Conservation (phyloP, 129 eudicot genomes). For the Mikania micrantha region DNA sequence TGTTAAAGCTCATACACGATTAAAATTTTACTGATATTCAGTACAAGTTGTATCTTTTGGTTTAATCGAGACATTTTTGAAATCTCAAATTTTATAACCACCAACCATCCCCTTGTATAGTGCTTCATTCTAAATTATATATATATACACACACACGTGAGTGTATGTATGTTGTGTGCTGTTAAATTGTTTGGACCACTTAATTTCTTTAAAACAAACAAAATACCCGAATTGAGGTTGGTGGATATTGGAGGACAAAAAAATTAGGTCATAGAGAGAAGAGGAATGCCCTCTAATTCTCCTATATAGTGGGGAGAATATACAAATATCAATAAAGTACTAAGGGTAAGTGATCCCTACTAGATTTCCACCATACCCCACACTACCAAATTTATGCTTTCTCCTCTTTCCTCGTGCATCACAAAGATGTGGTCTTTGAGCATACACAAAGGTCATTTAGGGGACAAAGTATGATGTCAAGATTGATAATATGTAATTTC, state of each 20-base stretch:
- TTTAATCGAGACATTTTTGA: too few species aligned
- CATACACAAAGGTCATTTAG: conserved; percentile 30
- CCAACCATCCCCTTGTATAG: too few species aligned
- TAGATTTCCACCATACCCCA: conserved; percentile 32
- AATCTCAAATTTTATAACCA: too few species aligned
- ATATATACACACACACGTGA: background rate
- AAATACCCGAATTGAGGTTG: conserved; percentile 14
- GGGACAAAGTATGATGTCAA: conserved; percentile 24
- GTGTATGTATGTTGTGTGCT: too few species aligned
- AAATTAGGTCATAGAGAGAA: conserved; percentile 29
- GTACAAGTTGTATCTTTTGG: too few species aligned
- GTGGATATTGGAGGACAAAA: conserved; percentile 22
- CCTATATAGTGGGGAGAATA: conserved; percentile 19
- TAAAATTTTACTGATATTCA: too few species aligned
- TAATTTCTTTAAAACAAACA: background rate
- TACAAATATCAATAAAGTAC: conserved; percentile 3
- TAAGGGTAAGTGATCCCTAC: conserved; percentile 29
- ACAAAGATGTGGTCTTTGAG: conserved; percentile 23
- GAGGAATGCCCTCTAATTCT: conserved; percentile 15
- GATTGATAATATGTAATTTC: background rate
- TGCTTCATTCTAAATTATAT: background rate
- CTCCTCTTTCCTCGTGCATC: background rate
- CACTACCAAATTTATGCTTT: conserved; percentile 15
- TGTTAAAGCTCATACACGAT: too few species aligned
- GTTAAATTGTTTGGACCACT: background rate